phyloP scores from a whole-genome alignment of 306 rosid species.

The Gastrolobium villosum region DNA sequence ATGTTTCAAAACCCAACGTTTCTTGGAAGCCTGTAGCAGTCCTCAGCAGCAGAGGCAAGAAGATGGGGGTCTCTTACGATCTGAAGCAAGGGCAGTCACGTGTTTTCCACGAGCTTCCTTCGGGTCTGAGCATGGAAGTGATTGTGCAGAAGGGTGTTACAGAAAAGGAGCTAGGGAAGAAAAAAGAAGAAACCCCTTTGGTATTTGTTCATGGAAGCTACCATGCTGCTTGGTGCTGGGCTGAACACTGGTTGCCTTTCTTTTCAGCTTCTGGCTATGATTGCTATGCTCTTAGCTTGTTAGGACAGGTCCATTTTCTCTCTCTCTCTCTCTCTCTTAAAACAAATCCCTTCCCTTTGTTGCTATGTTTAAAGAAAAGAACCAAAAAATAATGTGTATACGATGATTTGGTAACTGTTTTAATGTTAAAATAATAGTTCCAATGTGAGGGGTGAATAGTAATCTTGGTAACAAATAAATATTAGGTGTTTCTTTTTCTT shows the following conservation, averaged over 20 bases:
- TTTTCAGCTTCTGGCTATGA: constrained; percentile 81
- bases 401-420: background rate
- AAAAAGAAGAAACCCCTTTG: constrained; percentile 62
- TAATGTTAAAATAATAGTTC: background rate
- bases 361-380: background rate
- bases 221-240: constrained; percentile 99
- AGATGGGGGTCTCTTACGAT: constrained; percentile 64
- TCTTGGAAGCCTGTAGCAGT: constrained; percentile 49
- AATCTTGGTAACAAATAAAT: background rate
- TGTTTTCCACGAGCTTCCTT: constrained; percentile 78
- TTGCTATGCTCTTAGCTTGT: constrained; percentile 81
- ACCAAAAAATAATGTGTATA: background rate
- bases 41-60: constrained; percentile 46
- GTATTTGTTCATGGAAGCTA: constrained; percentile 95
- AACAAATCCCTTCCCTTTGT: background rate
- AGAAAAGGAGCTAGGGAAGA: constrained; percentile 36
- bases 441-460: background rate
- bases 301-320: constrained; percentile 74
- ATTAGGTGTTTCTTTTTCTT: no score
- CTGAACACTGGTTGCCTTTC: constrained; percentile 89
- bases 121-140: constrained; percentile 84
- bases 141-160: constrained; percentile 62
- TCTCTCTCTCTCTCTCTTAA: constrained; percentile 37
- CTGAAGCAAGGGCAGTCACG: constrained; percentile 79
- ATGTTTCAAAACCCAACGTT: constrained; percentile 43